phyloP scores from a whole-genome alignment of 495 filamentous ascomycete genomes.

The Lasiosphaeris hirsuta region DNA sequence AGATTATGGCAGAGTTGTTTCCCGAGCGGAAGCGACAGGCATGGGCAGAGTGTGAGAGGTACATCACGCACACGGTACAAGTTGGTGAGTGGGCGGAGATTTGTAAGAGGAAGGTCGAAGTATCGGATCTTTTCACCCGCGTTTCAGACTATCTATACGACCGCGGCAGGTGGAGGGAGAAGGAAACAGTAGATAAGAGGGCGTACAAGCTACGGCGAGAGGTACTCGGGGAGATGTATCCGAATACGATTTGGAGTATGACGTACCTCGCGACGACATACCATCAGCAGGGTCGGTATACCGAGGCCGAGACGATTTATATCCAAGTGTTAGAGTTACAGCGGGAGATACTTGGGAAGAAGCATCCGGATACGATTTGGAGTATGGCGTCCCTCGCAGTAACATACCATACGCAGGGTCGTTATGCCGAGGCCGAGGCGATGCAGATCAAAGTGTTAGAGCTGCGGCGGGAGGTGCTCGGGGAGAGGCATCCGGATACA shows the following conservation, averaged over 20 bases:
- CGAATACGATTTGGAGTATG: conserved; percentile 5
- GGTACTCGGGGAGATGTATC: conserved; percentile 4
- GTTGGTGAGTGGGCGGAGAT: conserved; percentile 15
- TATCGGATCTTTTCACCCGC: conserved; percentile 15
- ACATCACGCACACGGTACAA: conserved; percentile 12
- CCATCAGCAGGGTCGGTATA: background rate
- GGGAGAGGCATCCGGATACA: conserved; percentile 8
- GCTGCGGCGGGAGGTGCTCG: background rate
- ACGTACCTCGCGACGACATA: conserved; percentile 6
- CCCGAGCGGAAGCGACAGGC: conserved; percentile 5
- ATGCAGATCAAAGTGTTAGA: conserved; percentile 5
- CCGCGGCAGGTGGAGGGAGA: conserved; percentile 16
- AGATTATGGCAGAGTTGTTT: conserved; percentile 12
- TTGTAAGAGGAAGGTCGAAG: conserved; percentile 9
- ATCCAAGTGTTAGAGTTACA: background rate
- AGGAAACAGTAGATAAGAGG: conserved; percentile 7
- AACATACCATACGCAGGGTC: too few species aligned
- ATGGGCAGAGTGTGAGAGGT: conserved; percentile 21
- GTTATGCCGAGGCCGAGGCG: conserved; percentile 12
- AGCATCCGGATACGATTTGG: too few species aligned
- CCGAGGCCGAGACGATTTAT: background rate
- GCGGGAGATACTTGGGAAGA: too few species aligned
- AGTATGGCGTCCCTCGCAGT: too few species aligned
- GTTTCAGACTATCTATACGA: conserved; percentile 16
- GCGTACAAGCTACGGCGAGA: conserved; percentile 2